phyloP scores from a whole-genome alignment of 2,329 filamentous ascomycete genomes.

The Neofusicoccum sp. region DNA sequence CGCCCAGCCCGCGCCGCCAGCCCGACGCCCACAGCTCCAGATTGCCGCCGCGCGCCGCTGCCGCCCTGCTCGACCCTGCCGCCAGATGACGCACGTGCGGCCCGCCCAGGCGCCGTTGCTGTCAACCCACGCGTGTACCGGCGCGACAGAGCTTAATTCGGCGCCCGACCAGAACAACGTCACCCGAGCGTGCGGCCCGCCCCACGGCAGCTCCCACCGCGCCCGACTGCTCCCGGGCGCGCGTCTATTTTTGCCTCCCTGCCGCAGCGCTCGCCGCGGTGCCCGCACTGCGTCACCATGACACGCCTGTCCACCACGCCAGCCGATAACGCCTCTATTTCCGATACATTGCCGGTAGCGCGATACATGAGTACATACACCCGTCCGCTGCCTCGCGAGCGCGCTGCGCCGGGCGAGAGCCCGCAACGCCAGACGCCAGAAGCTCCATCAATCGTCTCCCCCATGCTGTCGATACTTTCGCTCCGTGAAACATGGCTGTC shows the following conservation, averaged over 20 bases:
- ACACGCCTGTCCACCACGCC: neutral
- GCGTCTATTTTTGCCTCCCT: neutral
- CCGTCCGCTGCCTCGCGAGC: neutral
- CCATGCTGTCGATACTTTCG: neutral
- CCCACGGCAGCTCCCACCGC: too few relatives aligned
- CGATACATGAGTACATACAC: constrained; percentile 3
- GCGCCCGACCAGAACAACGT: neutral
- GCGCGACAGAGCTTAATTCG: neutral
- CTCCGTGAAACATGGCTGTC: neutral
- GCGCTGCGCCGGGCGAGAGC: neutral
- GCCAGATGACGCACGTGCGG: constrained; percentile 13
- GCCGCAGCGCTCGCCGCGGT: too few relatives aligned
- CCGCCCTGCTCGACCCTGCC: neutral
- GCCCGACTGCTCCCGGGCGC: too few relatives aligned
- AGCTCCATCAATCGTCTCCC: neutral
- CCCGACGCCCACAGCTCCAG: neutral
- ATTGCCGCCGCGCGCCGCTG: neutral
- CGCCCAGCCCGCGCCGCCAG: neutral
- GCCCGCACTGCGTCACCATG: neutral
- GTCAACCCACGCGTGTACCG: neutral
- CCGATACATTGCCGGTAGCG: neutral
- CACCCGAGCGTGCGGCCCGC: neutral
- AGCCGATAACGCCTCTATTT: neutral
- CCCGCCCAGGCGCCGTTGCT: neutral
- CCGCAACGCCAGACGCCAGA: constrained; percentile 4